Evolutionary conservation across 208 protist genomes (phyloP).

Genomic region (Acanthamoeba rhysodes): DNA sequence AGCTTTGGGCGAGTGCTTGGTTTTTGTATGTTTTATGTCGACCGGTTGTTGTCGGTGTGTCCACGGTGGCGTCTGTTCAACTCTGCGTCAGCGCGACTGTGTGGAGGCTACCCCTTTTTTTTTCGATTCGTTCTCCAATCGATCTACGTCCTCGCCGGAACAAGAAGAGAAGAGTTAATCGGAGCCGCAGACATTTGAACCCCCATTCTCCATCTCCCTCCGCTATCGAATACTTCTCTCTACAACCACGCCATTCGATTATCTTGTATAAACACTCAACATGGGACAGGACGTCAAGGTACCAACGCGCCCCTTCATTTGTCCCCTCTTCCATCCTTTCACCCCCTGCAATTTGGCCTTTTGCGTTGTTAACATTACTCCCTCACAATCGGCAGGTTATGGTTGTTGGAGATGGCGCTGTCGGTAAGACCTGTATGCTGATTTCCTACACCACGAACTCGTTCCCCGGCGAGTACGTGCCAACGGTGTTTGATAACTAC

Average conservation of each 20-base stretch:
- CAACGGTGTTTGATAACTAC: slow-evolving; percentile 89
- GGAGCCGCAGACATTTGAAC: not conserved
- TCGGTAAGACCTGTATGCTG: slow-evolving; percentile 75
- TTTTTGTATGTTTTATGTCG: not conserved
- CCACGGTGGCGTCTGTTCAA: not conserved
- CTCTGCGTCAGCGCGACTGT: slow-evolving; percentile 3
- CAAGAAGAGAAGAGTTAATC: not conserved
- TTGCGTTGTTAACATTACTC: not conserved
- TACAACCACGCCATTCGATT: not conserved
- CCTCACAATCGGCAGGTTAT: slow-evolving; percentile 81
- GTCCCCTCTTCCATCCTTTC: not conserved
- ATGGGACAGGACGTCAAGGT: slow-evolving; percentile 33
- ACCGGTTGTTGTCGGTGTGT: not conserved
- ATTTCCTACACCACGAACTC: slow-evolving; percentile 71
- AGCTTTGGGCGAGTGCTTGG: not conserved
- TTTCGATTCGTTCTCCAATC: not conserved
- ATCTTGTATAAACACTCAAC: slow-evolving; percentile 2
- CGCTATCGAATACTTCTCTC: not conserved
- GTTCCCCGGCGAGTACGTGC: slow-evolving; percentile 81
- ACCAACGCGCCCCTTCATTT: not conserved
- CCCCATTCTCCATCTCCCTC: not conserved
- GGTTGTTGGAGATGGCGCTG: slow-evolving; percentile 82
- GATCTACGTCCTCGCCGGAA: not conserved
- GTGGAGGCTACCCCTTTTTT: not conserved
- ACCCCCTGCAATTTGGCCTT: not conserved